Evolutionary conservation across 495 filamentous ascomycete genomes (phyloP), one percentile per base, ranked within the genome.

Genomic region (Durotheca rogersii): DNA sequence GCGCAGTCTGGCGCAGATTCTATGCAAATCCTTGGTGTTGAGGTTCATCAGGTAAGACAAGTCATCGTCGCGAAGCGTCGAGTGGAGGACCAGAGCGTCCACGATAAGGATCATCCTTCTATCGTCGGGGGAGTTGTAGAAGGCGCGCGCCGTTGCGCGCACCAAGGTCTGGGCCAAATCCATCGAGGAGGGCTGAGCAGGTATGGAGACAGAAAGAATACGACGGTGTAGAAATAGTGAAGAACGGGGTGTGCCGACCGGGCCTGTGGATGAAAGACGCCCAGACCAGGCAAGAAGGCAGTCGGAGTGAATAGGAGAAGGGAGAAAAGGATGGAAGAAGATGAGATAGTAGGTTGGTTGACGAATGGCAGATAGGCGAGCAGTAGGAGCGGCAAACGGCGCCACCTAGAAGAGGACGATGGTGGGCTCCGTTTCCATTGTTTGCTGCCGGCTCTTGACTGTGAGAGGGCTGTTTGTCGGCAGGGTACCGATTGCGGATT

Each of bases 21-120:
- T 92, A 61, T 90, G 88, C 34, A 96, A 77, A 49, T 90, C 86
- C 60, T 99, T 97, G 25, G 81, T 80, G 66, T 91, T 89, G 72
- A 92, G 84, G 51, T 85, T 87, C 60, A 97, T 81, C 3, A 96
- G 71, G 43, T 86, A 82, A 11, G 88, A 88, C 9, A 97, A 78
- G 57, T 97, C 94, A 58, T 89, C 84, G 58, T 94, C 88, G 56
- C 86, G 86, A 14, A 97, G 77, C 32, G 88, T 87, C 52, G 87
- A 89, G 72, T 99, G 93, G 27, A 90, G 81, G 58, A 94, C 83
- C 41, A 99, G 80, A 45, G 94, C 90, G 78, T 99, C 93, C 25
- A 99, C 72, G 12, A 96, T 82, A 19, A 96, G 80, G 51, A 95
- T 86, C 59, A 95, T 86, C 48, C 90, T 82, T 38, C 86, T 90